phyloP scores from a whole-genome alignment of 495 filamentous ascomycete genomes.

The Daldinia decipiens region DNA sequence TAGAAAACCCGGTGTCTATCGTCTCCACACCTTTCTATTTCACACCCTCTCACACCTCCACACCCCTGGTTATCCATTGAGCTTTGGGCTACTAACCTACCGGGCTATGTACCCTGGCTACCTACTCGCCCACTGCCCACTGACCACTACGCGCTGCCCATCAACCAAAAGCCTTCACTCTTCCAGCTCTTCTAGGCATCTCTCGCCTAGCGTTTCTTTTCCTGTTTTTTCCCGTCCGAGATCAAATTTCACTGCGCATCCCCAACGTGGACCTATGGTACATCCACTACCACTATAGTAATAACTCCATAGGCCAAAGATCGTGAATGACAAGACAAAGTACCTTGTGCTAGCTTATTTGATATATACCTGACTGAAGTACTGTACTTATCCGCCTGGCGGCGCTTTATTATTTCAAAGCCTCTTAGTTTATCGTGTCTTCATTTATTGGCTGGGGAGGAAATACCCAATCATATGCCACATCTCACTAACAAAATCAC shows the following conservation, averaged over 20 bases:
- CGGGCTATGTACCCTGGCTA: constrained; percentile 43
- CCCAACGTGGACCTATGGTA: constrained; percentile 54
- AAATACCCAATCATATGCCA: constrained; percentile 57
- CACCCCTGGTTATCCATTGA: constrained; percentile 41
- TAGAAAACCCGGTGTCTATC: constrained; percentile 46
- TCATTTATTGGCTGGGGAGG: constrained; percentile 54
- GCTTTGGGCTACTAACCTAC: constrained; percentile 32
- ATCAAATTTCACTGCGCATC: constrained; percentile 51
- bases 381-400: constrained; percentile 56
- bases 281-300: constrained; percentile 49
- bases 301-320: constrained; percentile 49
- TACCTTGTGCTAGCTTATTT: constrained; percentile 48
- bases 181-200: constrained; percentile 37
- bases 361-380: constrained; percentile 54
- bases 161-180: constrained; percentile 44
- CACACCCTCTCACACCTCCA: constrained; percentile 43
- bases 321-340: constrained; percentile 55
- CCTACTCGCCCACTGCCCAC: constrained; percentile 33
- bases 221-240: constrained; percentile 44
- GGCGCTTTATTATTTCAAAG: constrained; percentile 47
- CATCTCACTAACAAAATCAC: constrained; percentile 44
- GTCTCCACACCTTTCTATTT: constrained; percentile 47
- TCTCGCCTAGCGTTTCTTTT: constrained; percentile 48
- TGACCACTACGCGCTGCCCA: constrained; percentile 44
- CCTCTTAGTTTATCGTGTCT: constrained; percentile 47